phyloP scores from a whole-genome alignment of 441 rosid genomes.

The Lagerstroemia fauriei region DNA sequence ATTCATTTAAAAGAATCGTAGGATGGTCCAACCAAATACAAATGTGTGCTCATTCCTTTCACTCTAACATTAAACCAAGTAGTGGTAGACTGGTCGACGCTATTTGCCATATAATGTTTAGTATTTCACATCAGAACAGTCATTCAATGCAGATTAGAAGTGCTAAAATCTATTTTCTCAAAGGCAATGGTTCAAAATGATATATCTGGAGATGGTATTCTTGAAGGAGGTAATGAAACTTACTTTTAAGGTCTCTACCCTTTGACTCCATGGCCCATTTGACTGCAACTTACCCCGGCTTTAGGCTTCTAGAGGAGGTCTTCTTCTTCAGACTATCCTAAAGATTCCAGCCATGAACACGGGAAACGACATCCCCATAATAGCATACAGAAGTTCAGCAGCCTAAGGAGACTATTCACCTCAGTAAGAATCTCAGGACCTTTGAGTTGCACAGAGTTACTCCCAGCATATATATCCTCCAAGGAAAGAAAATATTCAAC shows the following conservation, averaged over 20 bases:
- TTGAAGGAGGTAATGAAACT: neutral
- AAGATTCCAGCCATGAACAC: slow-evolving; percentile 75
- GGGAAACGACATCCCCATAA: slow-evolving; percentile 86
- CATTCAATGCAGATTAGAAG: neutral
- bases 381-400: slow-evolving; percentile 77
- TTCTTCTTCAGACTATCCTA: slow-evolving; percentile 68
- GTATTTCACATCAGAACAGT: neutral
- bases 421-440: slow-evolving; percentile 65
- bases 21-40: no score
- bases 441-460: slow-evolving; percentile 52
- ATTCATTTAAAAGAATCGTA: neutral
- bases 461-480: slow-evolving; percentile 87
- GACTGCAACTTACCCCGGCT: slow-evolving; percentile 67
- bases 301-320: slow-evolving; percentile 91
- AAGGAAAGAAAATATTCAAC: slow-evolving; percentile 5
- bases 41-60: neutral
- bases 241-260: neutral
- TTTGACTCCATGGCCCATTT: neutral
- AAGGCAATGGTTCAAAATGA: neutral
- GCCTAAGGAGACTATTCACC: slow-evolving; percentile 58
- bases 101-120: neutral
- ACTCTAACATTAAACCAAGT: neutral
- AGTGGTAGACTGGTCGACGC: neutral
- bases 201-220: neutral
- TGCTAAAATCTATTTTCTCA: neutral